Percentiles rank a stretch among this genome's conserved stretches.
These are phyloP conservation scores for Corylus avellana DNA, from an alignment of 306 rosid species.

Conservation along the genomic window DNA sequence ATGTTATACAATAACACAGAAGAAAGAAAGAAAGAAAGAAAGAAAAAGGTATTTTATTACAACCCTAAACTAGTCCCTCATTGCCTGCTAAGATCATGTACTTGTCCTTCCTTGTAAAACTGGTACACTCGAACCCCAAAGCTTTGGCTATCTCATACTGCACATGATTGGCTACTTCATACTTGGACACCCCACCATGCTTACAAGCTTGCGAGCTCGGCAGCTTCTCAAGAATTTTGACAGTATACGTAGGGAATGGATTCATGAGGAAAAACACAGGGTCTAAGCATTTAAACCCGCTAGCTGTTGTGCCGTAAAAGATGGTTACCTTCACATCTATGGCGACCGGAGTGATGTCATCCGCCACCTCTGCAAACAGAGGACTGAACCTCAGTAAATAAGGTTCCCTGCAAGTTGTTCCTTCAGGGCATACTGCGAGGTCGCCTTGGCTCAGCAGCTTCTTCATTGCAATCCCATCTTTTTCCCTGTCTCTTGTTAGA, in stretches of 20 bases:
- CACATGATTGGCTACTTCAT: conserved; percentile 72
- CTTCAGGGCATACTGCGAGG: conserved; percentile 80
- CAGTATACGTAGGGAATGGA: conserved; percentile 43
- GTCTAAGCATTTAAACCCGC: conserved; percentile 58
- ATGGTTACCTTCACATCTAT: conserved; percentile 47
- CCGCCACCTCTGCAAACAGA: conserved; percentile 60
- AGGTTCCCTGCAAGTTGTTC: conserved; percentile 84
- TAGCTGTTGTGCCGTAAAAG: conserved; percentile 72
- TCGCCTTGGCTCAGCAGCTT: conserved; percentile 42
- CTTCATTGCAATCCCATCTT: conserved; percentile 48
- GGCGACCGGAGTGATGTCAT: conserved; percentile 68
- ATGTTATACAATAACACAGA: no score
- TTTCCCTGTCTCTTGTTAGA: conserved; percentile 52
- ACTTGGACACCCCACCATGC: conserved; percentile 44
- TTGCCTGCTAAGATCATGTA: conserved; percentile 62
- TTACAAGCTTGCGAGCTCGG: conserved; percentile 36
- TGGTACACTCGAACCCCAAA: conserved; percentile 59
- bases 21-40: no score
- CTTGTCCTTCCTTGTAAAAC: conserved; percentile 63
- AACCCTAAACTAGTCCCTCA: conserved; percentile 35
- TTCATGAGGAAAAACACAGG: conserved; percentile 50
- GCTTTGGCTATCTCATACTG: conserved; percentile 53
- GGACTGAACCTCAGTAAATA: conserved; percentile 75
- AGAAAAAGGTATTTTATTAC: no score
- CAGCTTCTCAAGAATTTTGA: conserved; percentile 38